Evolutionary conservation across 257 asterid species (phyloP), one percentile per base, ranked within the genome.

Genomic region (Marsdenia floribunda): DNA sequence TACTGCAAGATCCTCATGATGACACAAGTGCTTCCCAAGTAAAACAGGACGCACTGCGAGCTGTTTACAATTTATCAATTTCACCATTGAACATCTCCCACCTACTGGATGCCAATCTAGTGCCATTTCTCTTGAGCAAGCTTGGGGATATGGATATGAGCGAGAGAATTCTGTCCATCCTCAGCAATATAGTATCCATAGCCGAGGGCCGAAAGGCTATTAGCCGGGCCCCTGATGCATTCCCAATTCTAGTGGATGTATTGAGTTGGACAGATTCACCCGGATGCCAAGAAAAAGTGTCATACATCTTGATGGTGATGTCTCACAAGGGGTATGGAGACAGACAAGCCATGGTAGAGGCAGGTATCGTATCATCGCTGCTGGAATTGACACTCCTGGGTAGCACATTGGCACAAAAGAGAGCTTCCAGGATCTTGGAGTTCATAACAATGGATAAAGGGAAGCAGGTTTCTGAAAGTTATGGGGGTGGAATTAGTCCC

Each of bases 251-350:
- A 18, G 78, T 93, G 18, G 97, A 93, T 55, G 87, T 87, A 19
- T 73, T 93, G 80, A 84, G 84, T 72, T 93, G 98, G 98, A 82
- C 85, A 0, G 98, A 93, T 71, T 86, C 97, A 1, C 93, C 91
- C 0, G 93, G 82, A 3, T 93, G 97, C 91, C 98, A 93, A 71
- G 98, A 93, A 84, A 93, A 89, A 74, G 92, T 87, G 12, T 82
- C 87, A 1, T 93, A 91, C 44, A 86, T 93, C n/a, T 85, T 93
- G 40, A 93, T 91, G 97, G 96, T 93, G 86, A 88, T 93, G 96
- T 97, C 97, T 71, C 95, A 89, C 88, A 93, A 89, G 77, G 84
- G 91, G 18, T 88, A 89, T 38, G 85, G 79, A 24, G 98, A 91
- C 77, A 82, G 95, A 77, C 97, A 85, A 74, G 78, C 92, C 60